Evolutionary conservation across 441 rosid genomes (phyloP).

Genomic region (California macrophylla): DNA sequence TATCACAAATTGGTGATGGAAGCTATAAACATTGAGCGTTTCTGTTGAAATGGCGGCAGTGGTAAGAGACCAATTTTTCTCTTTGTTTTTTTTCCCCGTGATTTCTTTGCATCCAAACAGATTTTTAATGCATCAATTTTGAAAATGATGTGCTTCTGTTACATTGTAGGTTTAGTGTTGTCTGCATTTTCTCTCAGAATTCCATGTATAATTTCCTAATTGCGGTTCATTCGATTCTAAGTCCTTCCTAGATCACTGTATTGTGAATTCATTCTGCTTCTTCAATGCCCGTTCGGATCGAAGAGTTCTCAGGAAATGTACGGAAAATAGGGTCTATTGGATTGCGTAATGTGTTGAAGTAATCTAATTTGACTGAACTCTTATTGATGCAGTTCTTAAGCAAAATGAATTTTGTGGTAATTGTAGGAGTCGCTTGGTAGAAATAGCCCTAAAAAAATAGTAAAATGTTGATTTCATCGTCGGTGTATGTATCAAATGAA

Average conservation of each 20-base stretch:
- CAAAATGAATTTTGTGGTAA: not conserved
- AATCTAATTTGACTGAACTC: not conserved
- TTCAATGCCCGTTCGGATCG: not conserved
- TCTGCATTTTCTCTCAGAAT: not conserved
- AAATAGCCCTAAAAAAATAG: not conserved
- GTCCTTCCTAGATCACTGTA: not conserved
- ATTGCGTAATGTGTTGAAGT: not conserved
- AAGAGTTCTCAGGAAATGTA: not conserved
- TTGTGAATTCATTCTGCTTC: not conserved
- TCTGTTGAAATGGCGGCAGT: not conserved
- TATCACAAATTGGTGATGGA: not conserved
- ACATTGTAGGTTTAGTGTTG: not conserved
- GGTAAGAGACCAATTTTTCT: not conserved
- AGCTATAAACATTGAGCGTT: not conserved
- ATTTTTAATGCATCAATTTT: not conserved
- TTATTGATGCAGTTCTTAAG: not conserved
- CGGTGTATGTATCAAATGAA: not conserved
- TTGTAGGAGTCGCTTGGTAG: not conserved
- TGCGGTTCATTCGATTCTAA: not conserved
- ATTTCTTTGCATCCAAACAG: constrained; percentile 5
- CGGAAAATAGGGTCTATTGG: not conserved
- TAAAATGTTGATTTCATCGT: not conserved
- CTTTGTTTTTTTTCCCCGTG: not conserved
- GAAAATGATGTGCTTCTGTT: not conserved
- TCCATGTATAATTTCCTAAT: not conserved